Base-by-base conservation (phyloP, 1,139 yeast species). In the Taiozyma sp. region DNA sequence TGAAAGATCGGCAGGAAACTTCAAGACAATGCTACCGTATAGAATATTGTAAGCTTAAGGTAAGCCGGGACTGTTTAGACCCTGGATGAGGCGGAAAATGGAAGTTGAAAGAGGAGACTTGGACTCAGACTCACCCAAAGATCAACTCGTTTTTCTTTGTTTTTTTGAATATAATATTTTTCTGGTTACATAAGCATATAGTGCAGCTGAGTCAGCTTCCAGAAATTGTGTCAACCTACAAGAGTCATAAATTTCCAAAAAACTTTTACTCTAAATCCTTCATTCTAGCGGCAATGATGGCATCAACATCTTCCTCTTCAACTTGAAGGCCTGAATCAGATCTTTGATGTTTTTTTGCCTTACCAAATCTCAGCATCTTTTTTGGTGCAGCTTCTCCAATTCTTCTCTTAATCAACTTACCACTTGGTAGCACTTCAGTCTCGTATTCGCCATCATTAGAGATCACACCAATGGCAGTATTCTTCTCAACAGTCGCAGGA, bases 341-440 rank as follows among this genome's bases (percentile, higher is more conserved):
- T 39, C 43, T 47, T 8, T 32, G 30, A 28, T 19, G 40, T 8
- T 9, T 45, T 39, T 4, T 5, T 19, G 19, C 30, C 57, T 49
- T 55, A 53, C 62, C 66, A 49, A 70, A 63, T 53, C 71, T 62
- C 56, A 72, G 58, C 58, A 69, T 66, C 59, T 68, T 63, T 53
- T 72, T 59, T 50, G 62, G 47, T 19, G 55, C 50, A 8, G 64
- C 32, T 29, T 64, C 58, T 29, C 64, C 51, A 3, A 65, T 56
- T 51, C 75, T 73, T 45, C 75, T 69, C 58, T 74, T 78, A 44
- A 79, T 76, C 48, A 77, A 66, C 58, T 82, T 82, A 19, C 93
- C 93, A 67, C 88, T 83, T 1, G 93, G 93, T 48, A 85, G 68
- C 34, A 80, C 68, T 58, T 85, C 91, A 49, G 72, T 76, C 3